Evolutionary conservation across 2,329 filamentous ascomycete species (phyloP).

Genomic region (Aspergillus carbonarius): DNA sequence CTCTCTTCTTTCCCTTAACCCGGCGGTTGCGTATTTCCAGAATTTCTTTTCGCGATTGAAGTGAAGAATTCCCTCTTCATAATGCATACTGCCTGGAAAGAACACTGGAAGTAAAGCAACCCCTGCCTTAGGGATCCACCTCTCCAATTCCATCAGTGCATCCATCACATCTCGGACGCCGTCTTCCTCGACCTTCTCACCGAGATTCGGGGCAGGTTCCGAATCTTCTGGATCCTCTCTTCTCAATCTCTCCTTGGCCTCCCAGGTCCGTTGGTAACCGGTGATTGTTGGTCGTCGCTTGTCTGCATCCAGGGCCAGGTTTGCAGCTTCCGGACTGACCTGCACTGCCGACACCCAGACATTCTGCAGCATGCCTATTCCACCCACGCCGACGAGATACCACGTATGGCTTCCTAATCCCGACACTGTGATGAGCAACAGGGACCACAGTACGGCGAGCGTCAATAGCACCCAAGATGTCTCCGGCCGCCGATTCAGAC

Average conservation of each 20-base stretch:
- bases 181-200: not conserved
- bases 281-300: not conserved
- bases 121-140: not conserved
- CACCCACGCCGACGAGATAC: conserved; percentile 44
- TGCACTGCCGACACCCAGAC: conserved; percentile 12
- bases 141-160: not conserved
- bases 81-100: not conserved
- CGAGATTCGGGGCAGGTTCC: not conserved
- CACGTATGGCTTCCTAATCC: conserved; percentile 41
- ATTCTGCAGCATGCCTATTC: conserved; percentile 42
- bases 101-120: not conserved
- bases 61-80: not conserved
- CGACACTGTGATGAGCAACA: conserved; percentile 42
- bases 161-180: not conserved
- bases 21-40: not conserved
- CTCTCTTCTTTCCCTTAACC: not conserved
- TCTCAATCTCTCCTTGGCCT: not conserved
- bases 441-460: conserved; percentile 36
- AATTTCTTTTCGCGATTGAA: not conserved
- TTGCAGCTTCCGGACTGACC: not conserved
- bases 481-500: conserved; percentile 14
- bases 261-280: not conserved
- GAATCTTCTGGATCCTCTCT: not conserved
- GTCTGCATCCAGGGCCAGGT: not conserved
- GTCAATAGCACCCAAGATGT: conserved; percentile 17